Percentiles rank a stretch among this genome's conserved stretches.
Conservation (phyloP, 257 asterid species). For the Cynanchum wilfordii region DNA sequence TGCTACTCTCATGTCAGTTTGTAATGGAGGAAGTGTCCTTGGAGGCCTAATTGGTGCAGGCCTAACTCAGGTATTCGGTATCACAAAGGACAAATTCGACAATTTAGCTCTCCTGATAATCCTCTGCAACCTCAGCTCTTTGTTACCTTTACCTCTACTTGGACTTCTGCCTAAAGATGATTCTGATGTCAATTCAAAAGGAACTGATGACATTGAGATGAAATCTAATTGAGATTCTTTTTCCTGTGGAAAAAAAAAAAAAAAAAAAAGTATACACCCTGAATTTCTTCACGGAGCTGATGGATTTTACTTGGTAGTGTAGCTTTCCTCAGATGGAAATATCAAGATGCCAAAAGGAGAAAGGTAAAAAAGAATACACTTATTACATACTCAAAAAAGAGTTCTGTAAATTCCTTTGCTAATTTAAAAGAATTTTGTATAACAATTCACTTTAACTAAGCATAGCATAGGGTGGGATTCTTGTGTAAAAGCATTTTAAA, state of each 20-base stretch:
- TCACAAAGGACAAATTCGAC: conserved; percentile 77
- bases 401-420: conserved; percentile 5
- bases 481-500: too few species aligned
- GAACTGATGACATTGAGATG: conserved; percentile 53
- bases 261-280: not conserved
- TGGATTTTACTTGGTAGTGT: not conserved
- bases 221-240: conserved; percentile 52
- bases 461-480: not conserved
- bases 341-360: not conserved
- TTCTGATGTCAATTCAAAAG: conserved; percentile 34
- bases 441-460: not conserved
- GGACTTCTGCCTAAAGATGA: conserved; percentile 77
- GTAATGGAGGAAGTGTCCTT: conserved; percentile 83
- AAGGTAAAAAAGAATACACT: not conserved
- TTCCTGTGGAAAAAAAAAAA: not conserved
- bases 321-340: not conserved
- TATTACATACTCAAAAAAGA: not conserved
- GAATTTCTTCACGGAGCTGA: not conserved
- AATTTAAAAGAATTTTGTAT: not conserved
- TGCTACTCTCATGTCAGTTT: conserved; percentile 93
- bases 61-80: conserved; percentile 73
- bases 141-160: conserved; percentile 83
- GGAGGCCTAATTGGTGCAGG: conserved; percentile 97
- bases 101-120: conserved; percentile 63
- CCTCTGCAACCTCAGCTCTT: conserved; percentile 91